Evolutionary conservation across 2,329 filamentous ascomycete species (phyloP).

Genomic region (Penicillium glabrum): DNA sequence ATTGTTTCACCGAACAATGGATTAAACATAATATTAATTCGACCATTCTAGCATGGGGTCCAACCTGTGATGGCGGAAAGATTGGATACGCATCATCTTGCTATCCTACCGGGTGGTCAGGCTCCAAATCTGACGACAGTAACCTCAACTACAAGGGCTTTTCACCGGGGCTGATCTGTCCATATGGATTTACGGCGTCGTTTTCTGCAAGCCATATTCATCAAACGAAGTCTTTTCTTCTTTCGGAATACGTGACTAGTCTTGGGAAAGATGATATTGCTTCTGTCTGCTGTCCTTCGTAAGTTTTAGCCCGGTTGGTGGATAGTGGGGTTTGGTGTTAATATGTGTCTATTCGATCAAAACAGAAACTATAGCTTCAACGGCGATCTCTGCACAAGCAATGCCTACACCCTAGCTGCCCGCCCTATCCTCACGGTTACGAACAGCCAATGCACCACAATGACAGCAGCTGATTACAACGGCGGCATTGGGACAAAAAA

Average conservation of each 20-base stretch:
- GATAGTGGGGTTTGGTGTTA: too few species aligned
- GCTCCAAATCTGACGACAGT: constrained; percentile 1
- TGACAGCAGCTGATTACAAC: constrained; percentile 4
- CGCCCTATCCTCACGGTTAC: neutral
- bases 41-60: constrained; percentile 6
- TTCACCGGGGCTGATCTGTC: constrained; percentile 8
- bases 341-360: neutral
- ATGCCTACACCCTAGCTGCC: neutral
- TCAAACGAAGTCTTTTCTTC: neutral
- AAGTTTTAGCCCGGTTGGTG: neutral
- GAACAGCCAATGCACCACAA: neutral
- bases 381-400: constrained; percentile 4
- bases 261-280: constrained; percentile 6
- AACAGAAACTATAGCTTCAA: neutral
- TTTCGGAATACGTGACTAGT: constrained; percentile 7
- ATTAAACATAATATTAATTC: constrained; percentile 1
- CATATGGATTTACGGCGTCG: constrained; percentile 4
- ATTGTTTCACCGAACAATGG: constrained; percentile 9
- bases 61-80: constrained; percentile 3
- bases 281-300: constrained; percentile 13
- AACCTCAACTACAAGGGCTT: constrained; percentile 10
- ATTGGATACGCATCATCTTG: constrained; percentile 8
- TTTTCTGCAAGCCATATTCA: constrained; percentile 2
- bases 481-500: neutral
- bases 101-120: constrained; percentile 9